Evolutionary conservation across 192 early-diverging fungal species (phyloP), one percentile per base, ranked within the genome.

Genomic region (Coemansia sp.): DNA sequence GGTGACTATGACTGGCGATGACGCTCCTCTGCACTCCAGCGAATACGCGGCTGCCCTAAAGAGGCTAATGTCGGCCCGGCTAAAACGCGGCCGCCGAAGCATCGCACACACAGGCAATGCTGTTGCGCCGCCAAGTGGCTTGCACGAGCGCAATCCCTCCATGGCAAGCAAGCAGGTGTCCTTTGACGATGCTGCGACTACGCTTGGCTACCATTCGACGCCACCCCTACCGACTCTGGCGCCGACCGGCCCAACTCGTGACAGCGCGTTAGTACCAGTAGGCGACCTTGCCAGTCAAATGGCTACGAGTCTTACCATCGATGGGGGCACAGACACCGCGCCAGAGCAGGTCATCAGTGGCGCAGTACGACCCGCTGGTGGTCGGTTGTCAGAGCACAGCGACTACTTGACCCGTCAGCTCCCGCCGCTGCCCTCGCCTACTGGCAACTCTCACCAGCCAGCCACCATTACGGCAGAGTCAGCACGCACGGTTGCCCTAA

Each of bases 11-110:
- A 16, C 8, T 21, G 39, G 38, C 30, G 49, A 44, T 11, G 52
- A 38, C 23, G 16, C 49, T 19, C 63, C 66, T 6, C 50, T 63
- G 62, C 78, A 76, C 19, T 64, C 74, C 4, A 62, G 59, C 35
- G 79, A 81, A 43, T 73, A 81, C 37, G 39, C 62, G 7, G 55
- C 68, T 3, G 71, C 74, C 14, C 13, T 81, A 13, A 69, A 59
- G 53, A 69, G 70, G 67, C 70, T 78, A n/a, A 69, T 78, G 43
- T 42, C 64, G 17, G 67, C 60, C 10, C 73, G 78, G 8, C 58
- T 74, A 55, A 67, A 62, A 26, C 78, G 68, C 35, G 40, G 37
- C 49, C 69, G 69, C 23, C 33, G 59, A 5, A 42, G 40, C 35
- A 21, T 23, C 21, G 59, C 33, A 5, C 35, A 17, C 40, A 13